Evolutionary conservation across 2,329 filamentous ascomycete genomes (phyloP).

Genomic region (Diplocarpon rosae): DNA sequence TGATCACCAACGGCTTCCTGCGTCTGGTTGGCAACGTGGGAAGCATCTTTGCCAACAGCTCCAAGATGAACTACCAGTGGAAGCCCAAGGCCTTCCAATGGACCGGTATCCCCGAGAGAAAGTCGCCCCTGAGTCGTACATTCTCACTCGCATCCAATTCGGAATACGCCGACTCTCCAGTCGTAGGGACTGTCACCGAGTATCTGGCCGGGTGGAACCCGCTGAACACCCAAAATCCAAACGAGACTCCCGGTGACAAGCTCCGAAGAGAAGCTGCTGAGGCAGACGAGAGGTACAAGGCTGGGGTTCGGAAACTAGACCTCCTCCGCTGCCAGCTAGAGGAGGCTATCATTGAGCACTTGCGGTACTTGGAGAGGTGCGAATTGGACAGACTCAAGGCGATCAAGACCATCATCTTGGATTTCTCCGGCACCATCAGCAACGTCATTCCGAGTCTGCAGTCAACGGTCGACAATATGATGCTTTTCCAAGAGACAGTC

Average conservation of each 20-base stretch:
- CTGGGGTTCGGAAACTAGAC: constrained; percentile 74
- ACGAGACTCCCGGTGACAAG: constrained; percentile 80
- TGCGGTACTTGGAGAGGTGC: constrained; percentile 94
- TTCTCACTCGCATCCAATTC: constrained; percentile 58
- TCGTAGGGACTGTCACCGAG: constrained; percentile 73
- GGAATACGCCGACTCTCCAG: constrained; percentile 60
- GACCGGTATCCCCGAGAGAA: constrained; percentile 82
- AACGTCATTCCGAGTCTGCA: constrained; percentile 96
- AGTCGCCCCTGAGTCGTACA: constrained; percentile 58
- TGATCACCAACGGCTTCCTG: constrained; percentile 76
- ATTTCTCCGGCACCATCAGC: constrained; percentile 94
- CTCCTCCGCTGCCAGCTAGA: constrained; percentile 88
- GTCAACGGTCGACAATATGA: constrained; percentile 95
- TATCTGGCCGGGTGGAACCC: constrained; percentile 90
- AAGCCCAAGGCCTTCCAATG: constrained; percentile 81
- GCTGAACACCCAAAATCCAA: constrained; percentile 79
- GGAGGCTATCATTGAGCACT: constrained; percentile 82
- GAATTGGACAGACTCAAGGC: constrained; percentile 93
- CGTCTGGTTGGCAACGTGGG: constrained; percentile 89
- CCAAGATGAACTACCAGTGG: constrained; percentile 97
- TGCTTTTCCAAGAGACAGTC: constrained; percentile 98
- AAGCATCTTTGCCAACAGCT: constrained; percentile 93
- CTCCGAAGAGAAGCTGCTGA: constrained; percentile 82
- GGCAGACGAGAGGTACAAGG: constrained; percentile 89
- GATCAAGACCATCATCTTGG: constrained; percentile 94